Evolutionary conservation across 768 basidiomycete genomes (phyloP), one percentile per base, ranked within the genome.

Genomic region (Mycena crocata): DNA sequence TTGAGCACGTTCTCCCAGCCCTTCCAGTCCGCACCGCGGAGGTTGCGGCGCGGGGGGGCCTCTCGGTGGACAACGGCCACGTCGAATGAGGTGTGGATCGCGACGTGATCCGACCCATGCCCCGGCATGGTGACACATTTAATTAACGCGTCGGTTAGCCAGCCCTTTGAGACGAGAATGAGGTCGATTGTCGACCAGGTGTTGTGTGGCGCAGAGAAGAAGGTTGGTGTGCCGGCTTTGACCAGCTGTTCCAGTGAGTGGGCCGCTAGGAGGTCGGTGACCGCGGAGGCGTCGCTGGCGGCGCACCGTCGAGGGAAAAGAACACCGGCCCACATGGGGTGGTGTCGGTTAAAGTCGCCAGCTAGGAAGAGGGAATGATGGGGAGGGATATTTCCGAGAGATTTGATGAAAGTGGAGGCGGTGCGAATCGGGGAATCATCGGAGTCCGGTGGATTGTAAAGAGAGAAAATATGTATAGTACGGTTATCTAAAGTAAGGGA

Each of bases 391-490:
- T n/a, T n/a, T n/a, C n/a, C n/a, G n/a, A n/a, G n/a, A n/a, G n/a
- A n/a, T n/a, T n/a, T n/a, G n/a, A n/a, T n/a, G n/a, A n/a, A n/a
- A n/a, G n/a, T n/a, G n/a, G n/a, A n/a, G n/a, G n/a, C n/a, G n/a
- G n/a, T n/a, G n/a, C n/a, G n/a, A n/a, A n/a, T n/a, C n/a, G 39
- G 23, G 45, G 5, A 26, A 7, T 61, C 48, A 15, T 45, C 34
- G 23, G 48, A 50, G 7, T 61, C 35, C 4, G 48, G 21, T 4
- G 34, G 31, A 28, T 40, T 50, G 37, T 61, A 61, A 14, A 61
- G 5, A 21, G 46, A 32, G 26, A 26, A 48, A 35, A 57, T 40
- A 57, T 57, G 56, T 57, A 57, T 35, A 10, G 56, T 57, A 40
- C 17, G 34, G 26, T 6, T 37, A 39, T 17, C n/a, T 61, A 61